phyloP scores from a whole-genome alignment of 1,284 basidiomycete species.

The Ceratobasidium sp. region DNA sequence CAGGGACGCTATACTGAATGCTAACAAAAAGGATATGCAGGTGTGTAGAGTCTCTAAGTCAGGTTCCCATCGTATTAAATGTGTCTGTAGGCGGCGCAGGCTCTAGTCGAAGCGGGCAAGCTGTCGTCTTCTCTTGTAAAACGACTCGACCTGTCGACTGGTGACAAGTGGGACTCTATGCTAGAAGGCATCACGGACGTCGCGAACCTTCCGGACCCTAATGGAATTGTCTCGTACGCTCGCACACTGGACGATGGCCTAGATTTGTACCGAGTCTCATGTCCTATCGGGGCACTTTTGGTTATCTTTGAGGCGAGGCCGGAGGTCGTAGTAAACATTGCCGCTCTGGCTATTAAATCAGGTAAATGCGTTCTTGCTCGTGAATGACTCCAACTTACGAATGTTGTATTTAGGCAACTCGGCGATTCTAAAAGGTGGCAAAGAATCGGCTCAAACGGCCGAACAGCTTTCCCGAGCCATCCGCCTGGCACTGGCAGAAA shows the following conservation, averaged over 20 bases:
- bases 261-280: slow-evolving; percentile 93
- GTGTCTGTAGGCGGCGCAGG: slow-evolving; percentile 71
- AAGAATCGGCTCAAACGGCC: slow-evolving; percentile 87
- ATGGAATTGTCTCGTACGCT: slow-evolving; percentile 88
- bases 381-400: slow-evolving; percentile 35
- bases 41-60: slow-evolving; percentile 58
- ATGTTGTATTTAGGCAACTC: slow-evolving; percentile 74
- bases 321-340: slow-evolving; percentile 98
- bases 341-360: slow-evolving; percentile 94
- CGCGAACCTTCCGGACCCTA: slow-evolving; percentile 85
- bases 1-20: slow-evolving; percentile 76
- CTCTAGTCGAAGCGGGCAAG: slow-evolving; percentile 81
- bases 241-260: slow-evolving; percentile 85
- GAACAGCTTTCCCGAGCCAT: slow-evolving; percentile 82
- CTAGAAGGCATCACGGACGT: slow-evolving; percentile 91
- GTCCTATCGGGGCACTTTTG: slow-evolving; percentile 95
- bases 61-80: not conserved
- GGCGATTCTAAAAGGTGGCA: slow-evolving; percentile 96
- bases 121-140: slow-evolving; percentile 86
- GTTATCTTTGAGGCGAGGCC: slow-evolving; percentile 99
- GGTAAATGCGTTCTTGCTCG: slow-evolving; percentile 62
- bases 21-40: slow-evolving; percentile 83
- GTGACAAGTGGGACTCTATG: slow-evolving; percentile 95
- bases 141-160: slow-evolving; percentile 83
- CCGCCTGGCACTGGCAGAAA: slow-evolving; percentile 76